A percentile compares a stretch with the other conserved stretches of the same genome.
Conservation (phyloP, 164 flowering plant species). For the Vitis cinerea region DNA sequence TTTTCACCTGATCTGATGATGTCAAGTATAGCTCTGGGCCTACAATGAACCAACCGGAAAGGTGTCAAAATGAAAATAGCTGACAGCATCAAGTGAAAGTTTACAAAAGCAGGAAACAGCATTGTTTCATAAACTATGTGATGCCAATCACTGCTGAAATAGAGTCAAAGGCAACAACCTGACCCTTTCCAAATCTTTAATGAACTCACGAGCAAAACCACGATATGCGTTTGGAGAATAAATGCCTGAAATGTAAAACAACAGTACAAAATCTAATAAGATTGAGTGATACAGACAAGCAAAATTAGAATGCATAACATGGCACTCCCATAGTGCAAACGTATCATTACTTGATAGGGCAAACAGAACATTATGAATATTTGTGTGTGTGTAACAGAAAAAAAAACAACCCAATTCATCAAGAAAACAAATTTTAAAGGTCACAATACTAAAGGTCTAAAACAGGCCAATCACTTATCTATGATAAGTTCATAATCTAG, state of each 20-base stretch:
- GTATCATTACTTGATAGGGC: too few relatives aligned
- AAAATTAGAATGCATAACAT: neutral
- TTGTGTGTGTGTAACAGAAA: neutral
- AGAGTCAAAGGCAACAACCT: conserved; percentile 43
- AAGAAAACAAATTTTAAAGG: neutral
- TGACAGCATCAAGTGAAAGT: neutral
- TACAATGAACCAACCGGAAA: conserved; percentile 28
- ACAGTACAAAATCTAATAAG: neutral
- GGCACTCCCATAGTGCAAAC: neutral
- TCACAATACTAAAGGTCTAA: neutral
- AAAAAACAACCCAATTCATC: neutral
- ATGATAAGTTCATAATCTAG: neutral
- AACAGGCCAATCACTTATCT: neutral
- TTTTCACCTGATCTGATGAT: conserved; percentile 89
- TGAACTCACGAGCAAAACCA: conserved; percentile 98
- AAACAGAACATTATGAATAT: too few relatives aligned
- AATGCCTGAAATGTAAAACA: conserved; percentile 58
- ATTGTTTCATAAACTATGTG: neutral
- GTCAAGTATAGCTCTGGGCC: conserved; percentile 96
- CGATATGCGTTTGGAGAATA: conserved; percentile 99
- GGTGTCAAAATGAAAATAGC: neutral
- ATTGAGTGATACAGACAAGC: neutral
- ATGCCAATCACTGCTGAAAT: neutral
- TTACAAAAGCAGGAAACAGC: neutral
- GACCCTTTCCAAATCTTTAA: conserved; percentile 87